Evolutionary conservation across 2,329 filamentous ascomycete species (phyloP).

Genomic region (Blumeriella jaapii): DNA sequence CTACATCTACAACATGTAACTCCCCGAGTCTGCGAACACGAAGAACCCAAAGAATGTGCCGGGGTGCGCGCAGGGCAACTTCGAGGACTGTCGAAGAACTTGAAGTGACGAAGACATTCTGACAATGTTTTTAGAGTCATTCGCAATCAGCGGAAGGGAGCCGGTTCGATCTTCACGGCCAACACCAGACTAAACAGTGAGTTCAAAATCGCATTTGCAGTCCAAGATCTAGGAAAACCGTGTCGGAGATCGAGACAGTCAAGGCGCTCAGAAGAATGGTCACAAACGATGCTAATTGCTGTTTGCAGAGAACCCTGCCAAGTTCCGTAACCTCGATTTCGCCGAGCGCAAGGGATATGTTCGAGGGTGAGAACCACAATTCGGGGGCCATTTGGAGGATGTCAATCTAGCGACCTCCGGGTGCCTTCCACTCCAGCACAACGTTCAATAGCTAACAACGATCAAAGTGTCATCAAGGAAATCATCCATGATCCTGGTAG

Average conservation of each 20-base stretch:
- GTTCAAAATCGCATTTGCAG: not conserved
- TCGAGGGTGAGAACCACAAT: constrained; percentile 50
- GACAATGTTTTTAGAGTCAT: constrained; percentile 39
- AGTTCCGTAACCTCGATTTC: constrained; percentile 96
- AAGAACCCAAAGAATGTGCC: not conserved
- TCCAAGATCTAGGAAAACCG: not conserved
- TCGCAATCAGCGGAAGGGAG: constrained; percentile 65
- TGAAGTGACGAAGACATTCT: no score
- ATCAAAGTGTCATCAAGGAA: constrained; percentile 95
- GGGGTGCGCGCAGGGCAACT: constrained; percentile 23
- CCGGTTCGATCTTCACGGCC: constrained; percentile 67
- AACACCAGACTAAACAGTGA: constrained; percentile 75
- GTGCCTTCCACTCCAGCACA: not conserved
- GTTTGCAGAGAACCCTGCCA: constrained; percentile 70
- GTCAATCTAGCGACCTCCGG: not conserved
- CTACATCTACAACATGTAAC: not conserved
- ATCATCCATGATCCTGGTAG: constrained; percentile 86
- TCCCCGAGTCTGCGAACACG: constrained; percentile 1
- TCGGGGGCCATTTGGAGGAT: not conserved
- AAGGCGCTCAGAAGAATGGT: no score
- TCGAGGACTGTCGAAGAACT: not conserved
- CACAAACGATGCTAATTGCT: no score
- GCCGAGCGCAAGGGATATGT: constrained; percentile 96
- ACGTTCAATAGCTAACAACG: constrained; percentile 4
- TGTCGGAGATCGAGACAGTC: not conserved